phyloP scores from a whole-genome alignment of 192 early-diverging fungal genomes.

The Jimgerdemannia flammicorona region DNA sequence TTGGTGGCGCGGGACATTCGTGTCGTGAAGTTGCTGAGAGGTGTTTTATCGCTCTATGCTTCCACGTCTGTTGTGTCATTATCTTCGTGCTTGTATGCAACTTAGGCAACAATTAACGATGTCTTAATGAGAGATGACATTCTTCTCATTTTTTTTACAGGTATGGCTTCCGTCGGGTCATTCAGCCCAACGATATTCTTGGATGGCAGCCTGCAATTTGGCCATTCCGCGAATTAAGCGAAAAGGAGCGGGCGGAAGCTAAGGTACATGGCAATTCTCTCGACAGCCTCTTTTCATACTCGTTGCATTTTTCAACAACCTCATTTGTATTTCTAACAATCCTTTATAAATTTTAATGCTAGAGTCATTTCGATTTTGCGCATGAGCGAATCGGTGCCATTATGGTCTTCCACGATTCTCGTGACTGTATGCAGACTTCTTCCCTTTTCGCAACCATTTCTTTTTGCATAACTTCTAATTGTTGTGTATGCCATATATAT shows the following conservation, averaged over 20 bases:
- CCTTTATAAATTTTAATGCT: neutral
- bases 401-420: slow-evolving; percentile 85
- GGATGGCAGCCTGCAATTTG: slow-evolving; percentile 60
- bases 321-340: neutral
- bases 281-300: neutral
- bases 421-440: slow-evolving; percentile 51
- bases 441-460: neutral
- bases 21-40: slow-evolving; percentile 60
- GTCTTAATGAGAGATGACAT: neutral
- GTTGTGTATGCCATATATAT: neutral
- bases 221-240: slow-evolving; percentile 51
- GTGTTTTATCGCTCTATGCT: slow-evolving; percentile 39
- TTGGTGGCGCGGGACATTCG: slow-evolving; percentile 59
- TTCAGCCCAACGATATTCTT: slow-evolving; percentile 65
- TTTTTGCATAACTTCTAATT: too few relatives aligned
- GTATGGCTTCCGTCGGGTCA: slow-evolving; percentile 71
- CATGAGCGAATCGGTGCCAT: slow-evolving; percentile 59
- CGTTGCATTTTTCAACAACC: neutral
- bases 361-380: slow-evolving; percentile 35
- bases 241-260: slow-evolving; percentile 7
- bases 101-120: neutral
- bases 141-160: neutral
- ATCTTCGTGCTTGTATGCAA: neutral
- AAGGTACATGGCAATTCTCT: slow-evolving; percentile 7
- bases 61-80: neutral